These are phyloP conservation scores for Phaeotremella skinneri DNA, from an alignment of 768 basidiomycete species.

Conservation along the genomic window DNA sequence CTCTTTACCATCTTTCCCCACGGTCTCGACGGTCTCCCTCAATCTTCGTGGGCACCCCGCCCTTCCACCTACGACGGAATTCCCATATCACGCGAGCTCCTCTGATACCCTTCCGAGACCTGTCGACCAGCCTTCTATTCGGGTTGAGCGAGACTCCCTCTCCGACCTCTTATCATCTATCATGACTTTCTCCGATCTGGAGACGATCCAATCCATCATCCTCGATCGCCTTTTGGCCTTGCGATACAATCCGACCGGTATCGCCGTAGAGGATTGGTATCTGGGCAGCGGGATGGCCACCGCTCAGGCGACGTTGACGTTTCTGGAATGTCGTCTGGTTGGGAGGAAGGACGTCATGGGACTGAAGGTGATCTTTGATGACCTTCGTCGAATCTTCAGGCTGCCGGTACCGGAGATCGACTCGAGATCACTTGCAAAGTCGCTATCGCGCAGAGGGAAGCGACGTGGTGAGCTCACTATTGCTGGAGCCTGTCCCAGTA, in stretches of 20 bases:
- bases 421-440: neutral
- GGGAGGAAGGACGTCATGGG: slow-evolving; percentile 33
- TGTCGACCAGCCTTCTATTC: neutral
- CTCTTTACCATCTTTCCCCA: slow-evolving; percentile 10
- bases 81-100: neutral
- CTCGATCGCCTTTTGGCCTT: slow-evolving; percentile 24
- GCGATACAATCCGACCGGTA: slow-evolving; percentile 15
- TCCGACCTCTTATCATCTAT: slow-evolving; percentile 22
- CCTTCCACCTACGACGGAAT: neutral
- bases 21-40: too few relatives aligned
- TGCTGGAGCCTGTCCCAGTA: neutral
- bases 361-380: slow-evolving; percentile 18
- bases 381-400: slow-evolving; percentile 20
- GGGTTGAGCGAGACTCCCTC: neutral
- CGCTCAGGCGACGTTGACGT: slow-evolving; percentile 11
- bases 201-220: slow-evolving; percentile 21
- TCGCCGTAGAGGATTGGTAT: slow-evolving; percentile 25
- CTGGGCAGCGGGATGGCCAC: slow-evolving; percentile 23
- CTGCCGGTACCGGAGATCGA: slow-evolving; percentile 5
- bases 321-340: slow-evolving; percentile 22
- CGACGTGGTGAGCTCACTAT: neutral
- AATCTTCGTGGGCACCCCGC: neutral
- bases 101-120: neutral
- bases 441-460: neutral
- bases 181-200: slow-evolving; percentile 22